Evolutionary conservation across 495 filamentous ascomycete species (phyloP).

Genomic region (Aeminium ludgeri): DNA sequence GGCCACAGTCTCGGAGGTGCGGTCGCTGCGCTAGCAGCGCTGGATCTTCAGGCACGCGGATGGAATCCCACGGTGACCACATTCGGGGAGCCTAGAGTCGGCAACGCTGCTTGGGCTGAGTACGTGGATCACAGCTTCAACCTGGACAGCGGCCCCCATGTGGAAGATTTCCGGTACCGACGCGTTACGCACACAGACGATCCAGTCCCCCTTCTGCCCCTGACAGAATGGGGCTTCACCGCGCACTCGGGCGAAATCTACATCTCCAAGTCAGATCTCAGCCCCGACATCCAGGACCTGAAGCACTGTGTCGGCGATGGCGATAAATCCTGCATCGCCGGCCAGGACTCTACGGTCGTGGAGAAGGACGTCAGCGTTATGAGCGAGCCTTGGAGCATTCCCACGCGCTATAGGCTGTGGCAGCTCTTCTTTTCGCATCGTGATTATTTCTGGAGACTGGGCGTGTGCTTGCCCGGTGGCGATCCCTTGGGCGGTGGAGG

Average conservation of each 20-base stretch:
- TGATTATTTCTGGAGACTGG: constrained; percentile 91
- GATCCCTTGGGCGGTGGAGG: constrained; percentile 53
- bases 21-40: constrained; percentile 68
- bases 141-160: constrained; percentile 23
- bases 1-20: constrained; percentile 90
- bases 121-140: constrained; percentile 55
- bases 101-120: constrained; percentile 51
- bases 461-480: constrained; percentile 73
- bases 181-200: constrained; percentile 75
- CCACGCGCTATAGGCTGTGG: constrained; percentile 57
- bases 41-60: constrained; percentile 53
- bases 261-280: constrained; percentile 52
- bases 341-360: constrained; percentile 20
- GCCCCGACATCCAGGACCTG: constrained; percentile 52
- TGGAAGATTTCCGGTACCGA: constrained; percentile 37
- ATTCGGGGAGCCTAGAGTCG: constrained; percentile 79
- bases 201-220: constrained; percentile 74
- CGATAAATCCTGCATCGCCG: constrained; percentile 54
- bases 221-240: constrained; percentile 71
- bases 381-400: constrained; percentile 32
- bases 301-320: constrained; percentile 49
- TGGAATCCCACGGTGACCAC: constrained; percentile 69
- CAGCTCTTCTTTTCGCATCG: constrained; percentile 86
- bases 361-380: constrained; percentile 10
- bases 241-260: constrained; percentile 77